Conservation (phyloP, 1,139 yeast species). For the Yamadazyma trypodendri region DNA sequence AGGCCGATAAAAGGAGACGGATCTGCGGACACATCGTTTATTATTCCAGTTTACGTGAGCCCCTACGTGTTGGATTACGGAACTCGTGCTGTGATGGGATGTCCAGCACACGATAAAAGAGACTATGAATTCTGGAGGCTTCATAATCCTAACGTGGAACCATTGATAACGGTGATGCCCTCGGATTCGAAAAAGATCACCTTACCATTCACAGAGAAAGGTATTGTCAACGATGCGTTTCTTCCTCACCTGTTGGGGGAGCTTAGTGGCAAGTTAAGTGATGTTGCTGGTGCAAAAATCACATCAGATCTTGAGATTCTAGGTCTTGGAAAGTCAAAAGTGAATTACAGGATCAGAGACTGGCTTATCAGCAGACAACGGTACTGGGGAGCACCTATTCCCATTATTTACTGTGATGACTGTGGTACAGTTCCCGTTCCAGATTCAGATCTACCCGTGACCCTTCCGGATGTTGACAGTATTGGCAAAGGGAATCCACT, state of each 20-base stretch:
- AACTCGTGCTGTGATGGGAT: constrained; percentile 95
- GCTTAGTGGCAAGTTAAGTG: constrained; percentile 48
- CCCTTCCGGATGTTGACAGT: constrained; percentile 55
- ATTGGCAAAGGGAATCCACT: constrained; percentile 72
- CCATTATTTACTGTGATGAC: constrained; percentile 76
- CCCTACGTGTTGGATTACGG: constrained; percentile 92
- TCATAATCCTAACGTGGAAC: constrained; percentile 49
- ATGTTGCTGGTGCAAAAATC: constrained; percentile 54
- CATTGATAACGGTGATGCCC: constrained; percentile 48
- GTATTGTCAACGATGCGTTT: constrained; percentile 27
- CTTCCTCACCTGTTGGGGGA: constrained; percentile 32
- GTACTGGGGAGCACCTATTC: constrained; percentile 99
- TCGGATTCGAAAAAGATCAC: constrained; percentile 8
- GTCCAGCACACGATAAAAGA: constrained; percentile 89
- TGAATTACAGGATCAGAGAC: constrained; percentile 72
- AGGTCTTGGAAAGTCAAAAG: constrained; percentile 46
- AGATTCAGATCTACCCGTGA: constrained; percentile 77
- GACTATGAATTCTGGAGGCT: constrained; percentile 77
- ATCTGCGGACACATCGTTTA: constrained; percentile 12
- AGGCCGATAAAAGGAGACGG: constrained; percentile 57
- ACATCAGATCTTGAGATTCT: constrained; percentile 36
- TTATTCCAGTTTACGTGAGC: constrained; percentile 79
- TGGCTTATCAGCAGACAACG: constrained; percentile 95
- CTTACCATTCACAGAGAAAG: constrained; percentile 53
- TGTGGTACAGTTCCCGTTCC: constrained; percentile 95